phyloP scores from a whole-genome alignment of 495 filamentous ascomycete species.

The Tuber magnatum region DNA sequence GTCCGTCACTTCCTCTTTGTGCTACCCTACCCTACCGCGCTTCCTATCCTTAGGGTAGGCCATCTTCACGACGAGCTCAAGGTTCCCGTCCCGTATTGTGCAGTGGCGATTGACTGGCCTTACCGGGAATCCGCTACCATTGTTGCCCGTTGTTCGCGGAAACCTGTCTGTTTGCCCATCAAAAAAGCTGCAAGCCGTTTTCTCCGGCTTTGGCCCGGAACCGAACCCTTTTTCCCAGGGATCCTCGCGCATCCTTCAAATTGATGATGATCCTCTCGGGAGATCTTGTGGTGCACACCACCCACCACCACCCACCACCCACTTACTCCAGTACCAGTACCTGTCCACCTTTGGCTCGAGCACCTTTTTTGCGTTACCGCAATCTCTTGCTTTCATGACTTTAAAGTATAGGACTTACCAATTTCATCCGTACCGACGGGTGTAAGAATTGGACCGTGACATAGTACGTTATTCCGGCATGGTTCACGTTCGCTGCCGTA shows the following conservation, averaged over 20 bases:
- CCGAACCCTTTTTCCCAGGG: slow-evolving; percentile 9
- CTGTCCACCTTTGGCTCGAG: neutral
- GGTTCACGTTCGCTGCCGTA: neutral
- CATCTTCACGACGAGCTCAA: neutral
- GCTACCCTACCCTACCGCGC: neutral
- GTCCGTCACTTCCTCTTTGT: neutral
- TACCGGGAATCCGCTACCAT: neutral
- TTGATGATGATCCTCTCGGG: slow-evolving; percentile 34
- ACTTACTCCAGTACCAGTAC: neutral
- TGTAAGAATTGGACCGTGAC: neutral
- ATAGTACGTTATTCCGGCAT: neutral
- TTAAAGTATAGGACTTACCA: neutral
- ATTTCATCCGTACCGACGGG: neutral
- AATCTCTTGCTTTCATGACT: neutral
- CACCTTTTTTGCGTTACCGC: neutral
- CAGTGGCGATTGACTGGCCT: neutral
- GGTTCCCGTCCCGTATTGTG: neutral
- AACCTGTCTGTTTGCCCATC: neutral
- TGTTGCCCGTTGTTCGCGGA: neutral
- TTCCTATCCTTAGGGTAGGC: neutral
- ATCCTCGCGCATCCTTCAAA: slow-evolving; percentile 16
- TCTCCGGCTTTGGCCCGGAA: neutral
- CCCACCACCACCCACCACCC: neutral
- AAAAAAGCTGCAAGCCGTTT: neutral
- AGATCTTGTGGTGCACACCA: slow-evolving; percentile 28